Conservation (phyloP, 1,139 yeast genomes). For the Diutina rugosa region DNA sequence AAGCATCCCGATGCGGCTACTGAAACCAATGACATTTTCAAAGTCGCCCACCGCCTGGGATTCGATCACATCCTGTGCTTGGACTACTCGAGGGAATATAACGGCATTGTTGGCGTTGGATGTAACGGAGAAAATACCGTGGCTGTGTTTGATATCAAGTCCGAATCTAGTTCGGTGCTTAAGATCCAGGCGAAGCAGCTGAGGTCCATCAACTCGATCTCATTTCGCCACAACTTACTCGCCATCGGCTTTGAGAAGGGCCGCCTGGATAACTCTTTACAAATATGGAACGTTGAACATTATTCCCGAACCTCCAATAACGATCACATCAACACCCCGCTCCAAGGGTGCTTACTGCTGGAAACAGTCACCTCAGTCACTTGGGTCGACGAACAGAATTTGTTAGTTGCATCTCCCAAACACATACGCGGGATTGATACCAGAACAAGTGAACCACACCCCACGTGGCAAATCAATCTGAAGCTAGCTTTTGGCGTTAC, state of each 20-base stretch:
- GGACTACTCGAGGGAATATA: constrained; percentile 65
- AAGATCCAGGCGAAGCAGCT: constrained; percentile 52
- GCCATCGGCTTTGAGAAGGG: constrained; percentile 78
- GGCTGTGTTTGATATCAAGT: constrained; percentile 45
- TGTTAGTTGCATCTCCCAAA: constrained; percentile 71
- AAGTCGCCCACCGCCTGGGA: constrained; percentile 43
- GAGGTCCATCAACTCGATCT: constrained; percentile 63
- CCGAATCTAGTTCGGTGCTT: constrained; percentile 24
- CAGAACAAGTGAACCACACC: constrained; percentile 31
- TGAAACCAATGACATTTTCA: constrained; percentile 24
- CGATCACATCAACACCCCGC: constrained; percentile 39
- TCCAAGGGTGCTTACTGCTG: constrained; percentile 51
- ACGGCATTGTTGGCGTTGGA: constrained; percentile 28
- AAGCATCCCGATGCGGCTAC: constrained; percentile 23
- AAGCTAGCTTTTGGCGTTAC: constrained; percentile 59
- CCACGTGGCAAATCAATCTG: constrained; percentile 64
- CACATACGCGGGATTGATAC: constrained; percentile 68
- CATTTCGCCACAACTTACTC: constrained; percentile 51
- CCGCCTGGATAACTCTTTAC: constrained; percentile 64
- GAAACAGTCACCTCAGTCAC: constrained; percentile 58
- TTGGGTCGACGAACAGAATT: constrained; percentile 32
- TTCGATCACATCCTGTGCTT: constrained; percentile 64
- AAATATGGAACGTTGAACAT: constrained; percentile 71
- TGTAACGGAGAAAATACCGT: constrained; percentile 14
- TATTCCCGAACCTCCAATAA: constrained; percentile 28